These are phyloP conservation scores for Penicillium psychrosexuale DNA, from an alignment of 2,329 filamentous ascomycete genomes.

Conservation along the genomic window DNA sequence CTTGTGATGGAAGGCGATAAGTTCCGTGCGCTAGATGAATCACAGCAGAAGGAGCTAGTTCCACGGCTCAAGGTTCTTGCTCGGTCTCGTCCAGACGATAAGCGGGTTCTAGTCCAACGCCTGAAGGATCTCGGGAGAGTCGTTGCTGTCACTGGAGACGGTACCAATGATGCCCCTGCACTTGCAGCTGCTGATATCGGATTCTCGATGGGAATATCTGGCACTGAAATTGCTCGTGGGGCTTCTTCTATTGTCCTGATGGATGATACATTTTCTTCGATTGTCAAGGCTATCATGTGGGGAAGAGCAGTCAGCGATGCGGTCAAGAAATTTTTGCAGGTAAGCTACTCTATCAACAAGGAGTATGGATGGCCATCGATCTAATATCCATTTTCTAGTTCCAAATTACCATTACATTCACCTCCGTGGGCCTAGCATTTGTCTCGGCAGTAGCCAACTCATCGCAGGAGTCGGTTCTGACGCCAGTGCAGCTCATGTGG, in stretches of 20 bases:
- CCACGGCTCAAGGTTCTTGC: slow-evolving; percentile 56
- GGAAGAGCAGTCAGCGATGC: slow-evolving; percentile 58
- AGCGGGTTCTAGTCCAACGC: slow-evolving; percentile 54
- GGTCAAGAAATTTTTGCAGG: slow-evolving; percentile 58
- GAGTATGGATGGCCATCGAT: neutral
- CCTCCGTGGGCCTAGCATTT: slow-evolving; percentile 61
- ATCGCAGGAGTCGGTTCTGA: slow-evolving; percentile 58
- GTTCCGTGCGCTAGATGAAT: slow-evolving; percentile 55
- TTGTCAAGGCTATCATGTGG: slow-evolving; percentile 60
- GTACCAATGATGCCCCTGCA: slow-evolving; percentile 59
- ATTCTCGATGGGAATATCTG: slow-evolving; percentile 60
- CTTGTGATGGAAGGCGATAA: slow-evolving; percentile 59
- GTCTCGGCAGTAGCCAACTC: slow-evolving; percentile 57
- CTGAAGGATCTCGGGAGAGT: slow-evolving; percentile 54
- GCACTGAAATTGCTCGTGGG: slow-evolving; percentile 60
- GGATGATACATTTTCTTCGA: slow-evolving; percentile 56
- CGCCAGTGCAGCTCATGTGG: slow-evolving; percentile 63
- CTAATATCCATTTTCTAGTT: slow-evolving; percentile 32
- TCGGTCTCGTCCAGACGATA: slow-evolving; percentile 59
- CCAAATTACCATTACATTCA: slow-evolving; percentile 63
- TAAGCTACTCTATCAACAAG: slow-evolving; percentile 29
- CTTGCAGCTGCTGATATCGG: slow-evolving; percentile 59
- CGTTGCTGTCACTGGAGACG: slow-evolving; percentile 58
- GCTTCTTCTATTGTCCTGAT: slow-evolving; percentile 56
- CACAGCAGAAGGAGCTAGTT: slow-evolving; percentile 51